Evolutionary conservation across 306 rosid genomes (phyloP).

Genomic region (Cyamopsis tetragonoloba): DNA sequence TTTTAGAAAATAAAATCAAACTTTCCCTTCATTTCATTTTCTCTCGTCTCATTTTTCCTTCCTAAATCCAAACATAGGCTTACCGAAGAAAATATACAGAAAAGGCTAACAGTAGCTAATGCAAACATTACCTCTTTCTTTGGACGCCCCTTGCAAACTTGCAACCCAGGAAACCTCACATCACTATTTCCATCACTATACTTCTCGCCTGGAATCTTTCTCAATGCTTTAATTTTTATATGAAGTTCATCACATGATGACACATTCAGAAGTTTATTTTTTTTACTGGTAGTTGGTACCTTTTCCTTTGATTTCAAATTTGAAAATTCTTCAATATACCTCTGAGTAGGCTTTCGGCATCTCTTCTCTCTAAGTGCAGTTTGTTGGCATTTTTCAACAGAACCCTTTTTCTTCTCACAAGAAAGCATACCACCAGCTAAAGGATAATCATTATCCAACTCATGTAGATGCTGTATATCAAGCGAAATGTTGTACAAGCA

Average conservation of each 20-base stretch:
- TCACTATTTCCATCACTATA: slow-evolving; percentile 39
- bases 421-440: slow-evolving; percentile 37
- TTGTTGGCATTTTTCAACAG: slow-evolving; percentile 40
- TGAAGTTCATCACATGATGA: slow-evolving; percentile 37
- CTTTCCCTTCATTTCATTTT: too few species aligned
- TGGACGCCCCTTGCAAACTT: slow-evolving; percentile 39
- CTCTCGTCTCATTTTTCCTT: too few species aligned
- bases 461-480: slow-evolving; percentile 34
- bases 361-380: slow-evolving; percentile 59
- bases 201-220: slow-evolving; percentile 44
- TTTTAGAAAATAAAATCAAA: too few species aligned
- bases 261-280: slow-evolving; percentile 29
- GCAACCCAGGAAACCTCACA: slow-evolving; percentile 44
- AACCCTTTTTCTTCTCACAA: slow-evolving; percentile 37
- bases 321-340: slow-evolving; percentile 75
- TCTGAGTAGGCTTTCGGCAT: slow-evolving; percentile 69
- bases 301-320: slow-evolving; percentile 46
- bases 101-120: neutral
- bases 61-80: too few species aligned
- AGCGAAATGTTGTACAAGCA: slow-evolving; percentile 40
- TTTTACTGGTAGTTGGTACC: slow-evolving; percentile 31
- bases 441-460: slow-evolving; percentile 38
- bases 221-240: slow-evolving; percentile 34
- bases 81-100: slow-evolving; percentile 12
- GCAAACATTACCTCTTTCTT: slow-evolving; percentile 52